A percentile compares a stretch with the other conserved stretches of the same genome.
Evolutionary conservation across 768 basidiomycete species (phyloP).

Genomic region (Russula sp.): DNA sequence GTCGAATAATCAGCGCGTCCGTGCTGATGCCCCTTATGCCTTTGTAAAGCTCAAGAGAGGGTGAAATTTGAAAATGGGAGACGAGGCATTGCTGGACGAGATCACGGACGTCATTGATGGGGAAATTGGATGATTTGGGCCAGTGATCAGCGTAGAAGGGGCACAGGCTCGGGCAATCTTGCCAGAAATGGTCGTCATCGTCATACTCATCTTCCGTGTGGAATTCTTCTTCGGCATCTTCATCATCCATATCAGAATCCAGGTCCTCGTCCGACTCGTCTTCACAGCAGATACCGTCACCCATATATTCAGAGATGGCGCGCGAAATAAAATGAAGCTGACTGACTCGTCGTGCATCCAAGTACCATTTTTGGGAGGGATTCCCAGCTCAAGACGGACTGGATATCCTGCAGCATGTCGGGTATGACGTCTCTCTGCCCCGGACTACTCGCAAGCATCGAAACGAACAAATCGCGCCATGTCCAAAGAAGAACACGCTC

Average conservation of each 20-base stretch:
- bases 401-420: conserved; percentile 55
- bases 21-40: conserved; percentile 35
- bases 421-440: conserved; percentile 32
- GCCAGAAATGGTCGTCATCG: neutral
- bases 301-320: conserved; percentile 1
- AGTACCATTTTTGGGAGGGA: conserved; percentile 45
- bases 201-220: neutral
- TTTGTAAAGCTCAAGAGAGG: conserved; percentile 40
- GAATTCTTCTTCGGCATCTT: neutral
- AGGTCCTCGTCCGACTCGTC: neutral
- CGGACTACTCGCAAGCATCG: conserved; percentile 38
- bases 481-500: conserved; percentile 49
- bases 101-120: conserved; percentile 35
- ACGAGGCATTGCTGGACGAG: conserved; percentile 41
- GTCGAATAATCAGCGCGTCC: conserved; percentile 11
- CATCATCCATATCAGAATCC: neutral
- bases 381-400: conserved; percentile 41
- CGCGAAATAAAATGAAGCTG: conserved; percentile 9
- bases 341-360: conserved; percentile 43
- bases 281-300: neutral
- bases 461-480: conserved; percentile 62
- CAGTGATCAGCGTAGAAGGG: conserved; percentile 45
- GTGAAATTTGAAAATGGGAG: conserved; percentile 42
- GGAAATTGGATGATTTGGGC: conserved; percentile 36
- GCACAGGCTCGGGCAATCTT: conserved; percentile 23